Conservation (phyloP, 768 basidiomycete species). For the Russula sp. region DNA sequence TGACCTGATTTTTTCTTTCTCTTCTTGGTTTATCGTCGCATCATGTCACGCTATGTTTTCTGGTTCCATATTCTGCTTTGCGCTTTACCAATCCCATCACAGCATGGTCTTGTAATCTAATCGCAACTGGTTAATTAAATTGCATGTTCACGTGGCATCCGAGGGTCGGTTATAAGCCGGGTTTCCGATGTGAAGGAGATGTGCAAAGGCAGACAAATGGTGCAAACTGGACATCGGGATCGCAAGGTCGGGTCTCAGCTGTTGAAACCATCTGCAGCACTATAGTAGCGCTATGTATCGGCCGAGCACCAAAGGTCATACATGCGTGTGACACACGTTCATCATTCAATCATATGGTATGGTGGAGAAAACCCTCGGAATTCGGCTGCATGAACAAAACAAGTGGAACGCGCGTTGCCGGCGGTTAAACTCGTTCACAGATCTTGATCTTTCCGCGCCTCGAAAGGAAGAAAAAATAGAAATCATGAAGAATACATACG, state of each 20-base stretch:
- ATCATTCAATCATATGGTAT: neutral
- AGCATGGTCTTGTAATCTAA: constrained; percentile 1
- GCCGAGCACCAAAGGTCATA: neutral
- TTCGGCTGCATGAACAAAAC: neutral
- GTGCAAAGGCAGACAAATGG: neutral
- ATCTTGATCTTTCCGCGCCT: too few species aligned
- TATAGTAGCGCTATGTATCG: too few species aligned
- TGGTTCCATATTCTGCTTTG: neutral
- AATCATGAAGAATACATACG: too few species aligned
- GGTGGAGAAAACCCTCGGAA: neutral
- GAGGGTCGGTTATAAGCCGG: neutral
- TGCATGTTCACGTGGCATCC: neutral
- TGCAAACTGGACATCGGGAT: neutral
- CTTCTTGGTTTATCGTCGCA: constrained; percentile 11
- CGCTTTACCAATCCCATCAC: neutral
- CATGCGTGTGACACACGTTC: neutral
- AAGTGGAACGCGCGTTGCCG: neutral
- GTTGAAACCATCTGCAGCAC: neutral
- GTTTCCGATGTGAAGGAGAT: neutral
- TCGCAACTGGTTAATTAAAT: neutral
- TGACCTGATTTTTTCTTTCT: constrained; percentile 18
- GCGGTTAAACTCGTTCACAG: neutral
- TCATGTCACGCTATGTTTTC: neutral
- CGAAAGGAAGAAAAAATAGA: too few species aligned
- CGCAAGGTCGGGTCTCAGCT: constrained; percentile 3